These are phyloP conservation scores for Termitomyces sp. DNA, from an alignment of 768 basidiomycete genomes.

Conservation along the genomic window DNA sequence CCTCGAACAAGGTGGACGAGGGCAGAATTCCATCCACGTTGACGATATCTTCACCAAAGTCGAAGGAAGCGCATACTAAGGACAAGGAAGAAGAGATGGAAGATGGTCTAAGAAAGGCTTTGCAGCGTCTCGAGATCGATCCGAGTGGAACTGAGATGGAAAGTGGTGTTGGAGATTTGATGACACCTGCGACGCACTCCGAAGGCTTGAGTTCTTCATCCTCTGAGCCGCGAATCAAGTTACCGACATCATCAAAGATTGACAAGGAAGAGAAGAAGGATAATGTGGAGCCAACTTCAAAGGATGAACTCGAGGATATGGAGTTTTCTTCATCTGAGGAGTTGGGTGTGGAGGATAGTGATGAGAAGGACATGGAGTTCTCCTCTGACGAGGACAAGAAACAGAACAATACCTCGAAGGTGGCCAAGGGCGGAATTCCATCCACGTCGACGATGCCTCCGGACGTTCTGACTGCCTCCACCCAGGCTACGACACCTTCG, in stretches of 20 bases:
- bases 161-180: not conserved
- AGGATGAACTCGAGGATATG: not conserved
- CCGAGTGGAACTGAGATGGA: not conserved
- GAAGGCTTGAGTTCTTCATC: not conserved
- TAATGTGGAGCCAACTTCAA: not conserved
- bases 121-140: not conserved
- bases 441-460: not conserved
- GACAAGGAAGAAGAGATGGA: not conserved
- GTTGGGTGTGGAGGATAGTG: not conserved
- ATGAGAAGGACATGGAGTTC: constrained; percentile 8
- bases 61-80: no score
- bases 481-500: not conserved
- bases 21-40: not conserved
- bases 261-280: not conserved
- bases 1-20: not conserved
- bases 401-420: not conserved
- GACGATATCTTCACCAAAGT: not conserved
- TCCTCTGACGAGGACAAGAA: constrained; percentile 1
- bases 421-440: not conserved
- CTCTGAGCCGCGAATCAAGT: not conserved
- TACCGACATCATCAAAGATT: not conserved
- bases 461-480: no score
- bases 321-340: constrained; percentile 2
- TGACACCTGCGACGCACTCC: not conserved
- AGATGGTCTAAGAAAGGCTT: not conserved